Conservation (phyloP, 169 alveolate genomes). For the Eimeria acervulina region DNA sequence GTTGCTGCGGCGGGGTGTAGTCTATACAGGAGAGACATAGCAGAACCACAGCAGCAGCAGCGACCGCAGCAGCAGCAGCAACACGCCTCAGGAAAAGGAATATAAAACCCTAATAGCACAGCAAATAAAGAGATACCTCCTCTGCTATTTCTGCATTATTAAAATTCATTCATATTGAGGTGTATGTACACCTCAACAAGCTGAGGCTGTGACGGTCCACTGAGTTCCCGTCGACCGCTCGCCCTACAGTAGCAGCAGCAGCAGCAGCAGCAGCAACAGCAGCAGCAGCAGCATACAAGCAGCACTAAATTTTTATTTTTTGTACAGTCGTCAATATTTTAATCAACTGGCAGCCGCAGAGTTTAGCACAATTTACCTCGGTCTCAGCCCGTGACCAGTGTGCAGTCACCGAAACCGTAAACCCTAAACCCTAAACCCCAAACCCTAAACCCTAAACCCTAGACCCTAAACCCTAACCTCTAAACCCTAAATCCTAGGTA, state of each 20-base stretch:
- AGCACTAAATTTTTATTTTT: neutral
- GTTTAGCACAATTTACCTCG: neutral
- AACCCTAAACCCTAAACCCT: constrained; percentile 40
- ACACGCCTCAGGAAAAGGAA: neutral
- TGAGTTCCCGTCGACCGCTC: constrained; percentile 36
- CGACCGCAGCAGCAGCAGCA: constrained; percentile 53
- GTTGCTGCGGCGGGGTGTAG: neutral
- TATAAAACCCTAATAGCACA: neutral
- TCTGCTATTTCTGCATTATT: neutral
- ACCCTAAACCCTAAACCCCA: constrained; percentile 54
- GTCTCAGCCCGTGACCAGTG: neutral
- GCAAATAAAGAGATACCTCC: neutral
- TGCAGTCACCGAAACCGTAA: neutral
- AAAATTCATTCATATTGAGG: neutral
- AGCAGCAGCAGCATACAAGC: neutral
- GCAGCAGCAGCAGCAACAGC: constrained; percentile 49
- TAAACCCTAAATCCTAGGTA: neutral
- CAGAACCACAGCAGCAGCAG: constrained; percentile 38
- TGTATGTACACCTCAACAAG: neutral
- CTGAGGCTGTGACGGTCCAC: neutral
- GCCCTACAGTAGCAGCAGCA: constrained; percentile 50
- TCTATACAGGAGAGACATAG: neutral
- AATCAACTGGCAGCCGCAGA: neutral
- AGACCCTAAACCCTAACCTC: too few species aligned
- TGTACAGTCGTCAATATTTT: neutral